phyloP scores from a whole-genome alignment of 2,329 filamentous ascomycete species.

The Paraphaeosphaeria sporulosa region DNA sequence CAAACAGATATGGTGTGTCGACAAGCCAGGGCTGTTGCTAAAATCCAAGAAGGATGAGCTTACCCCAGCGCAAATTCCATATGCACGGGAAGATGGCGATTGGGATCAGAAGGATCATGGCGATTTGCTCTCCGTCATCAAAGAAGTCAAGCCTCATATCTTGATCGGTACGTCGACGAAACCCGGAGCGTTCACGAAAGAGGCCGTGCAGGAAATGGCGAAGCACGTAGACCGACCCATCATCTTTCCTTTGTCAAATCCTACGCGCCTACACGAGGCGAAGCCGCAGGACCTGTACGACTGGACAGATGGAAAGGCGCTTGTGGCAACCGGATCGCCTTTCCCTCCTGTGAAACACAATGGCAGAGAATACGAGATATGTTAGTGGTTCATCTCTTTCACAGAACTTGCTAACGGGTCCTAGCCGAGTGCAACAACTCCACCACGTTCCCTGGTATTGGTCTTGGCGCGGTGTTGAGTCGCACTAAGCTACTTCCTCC shows the following conservation, averaged over 20 bases:
- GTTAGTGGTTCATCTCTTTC: constrained; percentile 41
- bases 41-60: constrained; percentile 67
- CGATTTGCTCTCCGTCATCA: constrained; percentile 71
- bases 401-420: constrained; percentile 14
- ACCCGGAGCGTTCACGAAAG: constrained; percentile 77
- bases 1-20: constrained; percentile 83
- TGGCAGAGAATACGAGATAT: constrained; percentile 62
- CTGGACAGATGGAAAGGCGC: constrained; percentile 79
- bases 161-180: constrained; percentile 85
- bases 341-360: constrained; percentile 75
- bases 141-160: constrained; percentile 77
- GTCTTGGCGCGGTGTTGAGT: constrained; percentile 77
- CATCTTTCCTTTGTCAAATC: constrained; percentile 86
- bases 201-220: constrained; percentile 78
- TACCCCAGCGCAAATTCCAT: constrained; percentile 72
- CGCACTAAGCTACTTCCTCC: constrained; percentile 73
- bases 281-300: constrained; percentile 75
- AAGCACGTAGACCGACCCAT: constrained; percentile 78
- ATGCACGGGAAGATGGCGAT: constrained; percentile 68
- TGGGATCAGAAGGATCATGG: constrained; percentile 67
- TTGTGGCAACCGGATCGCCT: constrained; percentile 84
- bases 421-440: constrained; percentile 88
- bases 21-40: constrained; percentile 80
- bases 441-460: constrained; percentile 85
- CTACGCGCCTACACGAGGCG: constrained; percentile 83